Conservation (phyloP, 23 red algal genomes). For the Gracilariopsis chorda region DNA sequence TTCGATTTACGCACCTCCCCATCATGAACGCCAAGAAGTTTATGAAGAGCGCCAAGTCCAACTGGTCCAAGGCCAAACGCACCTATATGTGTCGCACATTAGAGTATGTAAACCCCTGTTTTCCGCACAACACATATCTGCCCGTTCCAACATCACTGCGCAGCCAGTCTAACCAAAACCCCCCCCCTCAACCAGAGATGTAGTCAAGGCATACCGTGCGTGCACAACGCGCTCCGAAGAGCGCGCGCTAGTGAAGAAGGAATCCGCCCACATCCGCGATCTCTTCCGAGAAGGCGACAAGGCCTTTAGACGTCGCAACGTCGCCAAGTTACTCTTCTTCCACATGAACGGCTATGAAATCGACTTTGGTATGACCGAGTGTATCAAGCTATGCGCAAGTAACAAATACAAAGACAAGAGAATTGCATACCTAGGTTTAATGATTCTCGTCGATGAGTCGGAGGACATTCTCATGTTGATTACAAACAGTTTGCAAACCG, state of each 20-base stretch:
- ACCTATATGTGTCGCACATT: conserved; percentile 84
- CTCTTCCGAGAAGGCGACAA: conserved; percentile 94
- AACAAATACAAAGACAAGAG: conserved; percentile 96
- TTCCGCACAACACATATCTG: no score
- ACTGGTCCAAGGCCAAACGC: conserved; percentile 83
- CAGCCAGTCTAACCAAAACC: not conserved
- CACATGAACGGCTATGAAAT: conserved; percentile 97
- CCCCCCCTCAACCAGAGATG: conserved; percentile 31
- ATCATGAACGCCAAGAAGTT: conserved; percentile 75
- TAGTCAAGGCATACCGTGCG: conserved; percentile 89
- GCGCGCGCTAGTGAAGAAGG: conserved; percentile 97
- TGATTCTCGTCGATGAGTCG: conserved; percentile 89
- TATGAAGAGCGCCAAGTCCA: conserved; percentile 76
- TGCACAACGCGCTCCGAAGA: conserved; percentile 88
- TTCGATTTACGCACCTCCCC: no score
- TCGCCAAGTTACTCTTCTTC: conserved; percentile 96
- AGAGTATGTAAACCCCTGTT: conserved; percentile 32
- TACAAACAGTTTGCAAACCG: conserved; percentile 81
- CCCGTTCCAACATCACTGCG: not conserved
- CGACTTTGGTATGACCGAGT: conserved; percentile 97
- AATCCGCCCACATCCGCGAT: conserved; percentile 96
- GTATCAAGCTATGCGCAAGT: conserved; percentile 89
- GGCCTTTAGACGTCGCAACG: conserved; percentile 86
- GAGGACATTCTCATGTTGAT: conserved; percentile 88
- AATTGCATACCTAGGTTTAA: conserved; percentile 88